A percentile compares a stretch with the other conserved stretches of the same genome.
Conservation (phyloP, 179 eudicot species). For the Spinacia oleracea region DNA sequence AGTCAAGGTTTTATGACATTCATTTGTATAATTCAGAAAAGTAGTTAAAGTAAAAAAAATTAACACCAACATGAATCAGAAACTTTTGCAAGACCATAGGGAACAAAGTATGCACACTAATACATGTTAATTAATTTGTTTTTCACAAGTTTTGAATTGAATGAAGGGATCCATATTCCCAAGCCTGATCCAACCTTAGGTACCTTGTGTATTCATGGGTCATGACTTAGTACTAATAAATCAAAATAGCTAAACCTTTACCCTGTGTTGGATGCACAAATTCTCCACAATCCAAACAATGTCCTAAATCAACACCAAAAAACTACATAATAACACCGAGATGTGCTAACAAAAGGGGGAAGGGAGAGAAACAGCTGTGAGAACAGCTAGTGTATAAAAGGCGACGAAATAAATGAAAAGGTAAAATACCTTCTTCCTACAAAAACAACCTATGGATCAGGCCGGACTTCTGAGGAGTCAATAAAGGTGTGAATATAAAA, state of each 20-base stretch:
- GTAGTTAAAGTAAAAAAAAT: background rate
- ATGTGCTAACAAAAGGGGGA: background rate
- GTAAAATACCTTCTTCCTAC: background rate
- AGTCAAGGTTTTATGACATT: conserved; percentile 14
- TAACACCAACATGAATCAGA: background rate
- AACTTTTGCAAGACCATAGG: background rate
- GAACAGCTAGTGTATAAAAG: background rate
- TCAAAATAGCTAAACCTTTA: background rate
- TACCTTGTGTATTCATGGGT: background rate
- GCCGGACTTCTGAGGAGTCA: background rate
- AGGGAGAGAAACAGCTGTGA: background rate
- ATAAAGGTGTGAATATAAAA: background rate
- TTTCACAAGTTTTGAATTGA: background rate
- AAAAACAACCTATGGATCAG: background rate
- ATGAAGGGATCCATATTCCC: background rate
- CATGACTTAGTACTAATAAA: background rate
- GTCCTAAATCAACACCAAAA: background rate
- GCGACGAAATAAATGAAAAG: background rate
- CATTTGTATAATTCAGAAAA: conserved; percentile 18
- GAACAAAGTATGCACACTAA: background rate
- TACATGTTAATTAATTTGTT: background rate
- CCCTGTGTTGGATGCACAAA: background rate
- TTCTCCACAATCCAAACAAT: conserved; percentile 1
- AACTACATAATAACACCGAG: background rate
- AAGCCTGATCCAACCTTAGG: background rate